phyloP scores from a whole-genome alignment of 2,329 filamentous ascomycete genomes.

The Verticillium tricorpus region DNA sequence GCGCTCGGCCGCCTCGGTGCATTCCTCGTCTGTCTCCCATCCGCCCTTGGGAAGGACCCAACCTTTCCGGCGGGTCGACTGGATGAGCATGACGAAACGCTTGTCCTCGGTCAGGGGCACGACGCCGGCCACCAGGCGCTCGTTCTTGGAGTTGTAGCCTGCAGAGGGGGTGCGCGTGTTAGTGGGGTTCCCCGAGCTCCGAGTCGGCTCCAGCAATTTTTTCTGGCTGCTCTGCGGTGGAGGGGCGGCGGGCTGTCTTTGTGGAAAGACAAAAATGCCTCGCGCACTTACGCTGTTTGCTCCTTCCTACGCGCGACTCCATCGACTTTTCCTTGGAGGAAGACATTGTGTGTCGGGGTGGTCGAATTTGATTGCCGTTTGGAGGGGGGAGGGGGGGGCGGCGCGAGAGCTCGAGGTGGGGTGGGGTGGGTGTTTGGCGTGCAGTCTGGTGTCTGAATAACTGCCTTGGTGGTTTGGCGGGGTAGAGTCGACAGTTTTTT shows the following conservation, averaged over 20 bases:
- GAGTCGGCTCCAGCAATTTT: slow-evolving; percentile 12
- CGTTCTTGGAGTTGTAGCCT: slow-evolving; percentile 92
- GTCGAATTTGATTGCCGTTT: neutral
- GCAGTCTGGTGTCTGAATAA: slow-evolving; percentile 3
- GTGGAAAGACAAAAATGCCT: slow-evolving; percentile 5
- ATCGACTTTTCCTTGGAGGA: slow-evolving; percentile 45
- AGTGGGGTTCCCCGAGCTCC: slow-evolving; percentile 24
- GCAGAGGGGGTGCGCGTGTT: slow-evolving; percentile 25
- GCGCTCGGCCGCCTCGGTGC: slow-evolving; percentile 72
- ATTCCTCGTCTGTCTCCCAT: slow-evolving; percentile 93
- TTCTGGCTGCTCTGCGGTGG: neutral
- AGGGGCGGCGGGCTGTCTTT: neutral
- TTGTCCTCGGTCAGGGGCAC: slow-evolving; percentile 86
- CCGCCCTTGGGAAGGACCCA: slow-evolving; percentile 98
- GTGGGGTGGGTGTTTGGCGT: slow-evolving; percentile 3
- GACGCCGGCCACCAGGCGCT: slow-evolving; percentile 90
- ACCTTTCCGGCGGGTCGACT: slow-evolving; percentile 82
- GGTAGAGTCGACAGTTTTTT: slow-evolving; percentile 5
- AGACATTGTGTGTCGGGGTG: slow-evolving; percentile 9
- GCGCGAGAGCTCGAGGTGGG: neutral
- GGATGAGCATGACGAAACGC: slow-evolving; percentile 84
- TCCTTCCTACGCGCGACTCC: slow-evolving; percentile 72
- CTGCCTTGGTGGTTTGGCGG: slow-evolving; percentile 1
- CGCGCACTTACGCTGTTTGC: slow-evolving; percentile 70
- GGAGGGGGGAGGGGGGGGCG: neutral